phyloP scores from a whole-genome alignment of 176 grass and related monocot genomes.

The Dendrocalamus sinicus region DNA sequence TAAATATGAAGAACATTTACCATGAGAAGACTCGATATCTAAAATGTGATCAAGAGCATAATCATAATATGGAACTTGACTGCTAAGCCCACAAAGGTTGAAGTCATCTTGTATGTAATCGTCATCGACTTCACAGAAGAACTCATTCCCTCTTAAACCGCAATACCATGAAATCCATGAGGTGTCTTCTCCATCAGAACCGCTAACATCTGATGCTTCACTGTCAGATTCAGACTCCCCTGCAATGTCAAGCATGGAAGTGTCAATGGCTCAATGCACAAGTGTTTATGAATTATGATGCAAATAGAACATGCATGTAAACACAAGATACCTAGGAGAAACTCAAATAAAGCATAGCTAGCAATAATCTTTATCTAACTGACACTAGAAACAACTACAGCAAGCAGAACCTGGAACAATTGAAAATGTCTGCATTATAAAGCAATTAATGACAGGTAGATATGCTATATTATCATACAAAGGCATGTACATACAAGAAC shows the following conservation, averaged over 20 bases:
- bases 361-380: not conserved
- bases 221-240: conserved; percentile 83
- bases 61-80: conserved; percentile 88
- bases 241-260: conserved; percentile 34
- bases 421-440: not conserved
- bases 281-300: not conserved
- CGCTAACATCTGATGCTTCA: conserved; percentile 87
- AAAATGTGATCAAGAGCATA: conserved; percentile 96
- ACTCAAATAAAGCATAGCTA: not conserved
- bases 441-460: not conserved
- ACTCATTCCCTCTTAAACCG: conserved; percentile 85
- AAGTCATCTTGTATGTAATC: conserved; percentile 97
- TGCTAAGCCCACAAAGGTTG: conserved; percentile 91
- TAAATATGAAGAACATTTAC: conserved; percentile 58
- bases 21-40: conserved; percentile 73
- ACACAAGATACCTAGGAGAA: not conserved
- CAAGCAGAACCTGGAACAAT: conserved; percentile 14
- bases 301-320: not conserved
- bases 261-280: conserved; percentile 22
- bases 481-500: not conserved
- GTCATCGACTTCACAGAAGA: conserved; percentile 91
- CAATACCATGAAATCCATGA: conserved; percentile 97
- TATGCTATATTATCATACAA: not conserved
- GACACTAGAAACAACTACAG: conserved; percentile 11
- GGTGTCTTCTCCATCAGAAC: conserved; percentile 80